Conservation (phyloP, 345 rosid species). For the Populus ilicifolia region DNA sequence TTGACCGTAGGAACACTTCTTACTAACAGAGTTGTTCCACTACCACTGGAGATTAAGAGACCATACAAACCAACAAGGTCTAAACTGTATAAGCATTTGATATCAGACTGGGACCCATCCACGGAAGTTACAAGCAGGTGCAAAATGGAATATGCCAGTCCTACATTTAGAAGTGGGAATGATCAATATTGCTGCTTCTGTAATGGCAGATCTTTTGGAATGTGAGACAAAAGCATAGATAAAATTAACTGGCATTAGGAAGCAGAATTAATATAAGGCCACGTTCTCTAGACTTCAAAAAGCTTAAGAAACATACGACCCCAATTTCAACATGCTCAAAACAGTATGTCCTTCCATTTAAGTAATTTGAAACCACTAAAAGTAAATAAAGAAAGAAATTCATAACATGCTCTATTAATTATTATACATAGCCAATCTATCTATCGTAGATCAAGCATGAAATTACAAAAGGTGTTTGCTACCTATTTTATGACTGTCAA, state of each 20-base stretch:
- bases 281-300: conserved; percentile 2
- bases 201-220: not conserved
- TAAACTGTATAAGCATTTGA: not conserved
- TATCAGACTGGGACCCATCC: not conserved
- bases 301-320: not conserved
- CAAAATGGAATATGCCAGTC: not conserved
- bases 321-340: not conserved
- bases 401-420: not conserved
- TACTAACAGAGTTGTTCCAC: not conserved
- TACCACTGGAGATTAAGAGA: not conserved
- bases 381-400: not conserved
- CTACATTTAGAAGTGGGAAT: not conserved
- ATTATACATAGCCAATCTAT: not conserved
- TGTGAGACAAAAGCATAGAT: not conserved
- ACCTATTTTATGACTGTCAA: not conserved
- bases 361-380: not conserved
- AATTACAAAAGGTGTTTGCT: not conserved
- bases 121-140: not conserved
- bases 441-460: not conserved
- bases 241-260: not conserved
- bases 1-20: not conserved
- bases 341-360: not conserved
- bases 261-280: not conserved
- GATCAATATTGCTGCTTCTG: not conserved
- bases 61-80: not conserved